Percentiles rank a stretch among this genome's conserved stretches.
Evolutionary conservation across 1,284 basidiomycete genomes (phyloP).

Genomic region (Puccinia novopanici): DNA sequence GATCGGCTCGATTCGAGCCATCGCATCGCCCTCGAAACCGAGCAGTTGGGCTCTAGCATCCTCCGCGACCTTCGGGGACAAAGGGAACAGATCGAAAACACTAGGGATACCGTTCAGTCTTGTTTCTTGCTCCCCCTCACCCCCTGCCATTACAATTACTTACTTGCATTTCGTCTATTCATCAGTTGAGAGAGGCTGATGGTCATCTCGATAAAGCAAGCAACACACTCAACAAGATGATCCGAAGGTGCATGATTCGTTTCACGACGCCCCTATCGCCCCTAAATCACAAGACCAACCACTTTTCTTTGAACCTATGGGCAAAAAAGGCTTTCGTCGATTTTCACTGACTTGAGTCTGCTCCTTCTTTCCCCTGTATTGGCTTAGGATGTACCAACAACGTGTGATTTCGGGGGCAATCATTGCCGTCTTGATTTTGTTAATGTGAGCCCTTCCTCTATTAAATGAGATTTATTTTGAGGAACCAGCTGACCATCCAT

Average conservation of each 20-base stretch:
- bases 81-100: slow-evolving; percentile 88
- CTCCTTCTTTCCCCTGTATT: neutral
- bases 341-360: slow-evolving; percentile 13
- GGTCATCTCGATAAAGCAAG: slow-evolving; percentile 65
- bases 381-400: slow-evolving; percentile 57
- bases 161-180: no score
- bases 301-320: neutral
- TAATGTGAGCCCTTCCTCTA: slow-evolving; percentile 53
- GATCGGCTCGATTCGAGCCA: slow-evolving; percentile 87
- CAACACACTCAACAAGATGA: slow-evolving; percentile 67
- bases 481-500: neutral
- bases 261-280: neutral
- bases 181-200: slow-evolving; percentile 65
- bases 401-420: slow-evolving; percentile 56
- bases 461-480: neutral
- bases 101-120: slow-evolving; percentile 75
- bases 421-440: slow-evolving; percentile 55
- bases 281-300: neutral
- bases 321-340: neutral
- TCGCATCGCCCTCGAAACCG: slow-evolving; percentile 90
- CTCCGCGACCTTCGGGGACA: slow-evolving; percentile 80
- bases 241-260: no score
- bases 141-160: neutral
- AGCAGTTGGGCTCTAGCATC: slow-evolving; percentile 91
- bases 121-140: neutral